A percentile compares a stretch with the other conserved stretches of the same genome.
These are phyloP conservation scores for Phellopilus nigrolimitatus DNA, from an alignment of 1,284 basidiomycete genomes.

Conservation along the genomic window DNA sequence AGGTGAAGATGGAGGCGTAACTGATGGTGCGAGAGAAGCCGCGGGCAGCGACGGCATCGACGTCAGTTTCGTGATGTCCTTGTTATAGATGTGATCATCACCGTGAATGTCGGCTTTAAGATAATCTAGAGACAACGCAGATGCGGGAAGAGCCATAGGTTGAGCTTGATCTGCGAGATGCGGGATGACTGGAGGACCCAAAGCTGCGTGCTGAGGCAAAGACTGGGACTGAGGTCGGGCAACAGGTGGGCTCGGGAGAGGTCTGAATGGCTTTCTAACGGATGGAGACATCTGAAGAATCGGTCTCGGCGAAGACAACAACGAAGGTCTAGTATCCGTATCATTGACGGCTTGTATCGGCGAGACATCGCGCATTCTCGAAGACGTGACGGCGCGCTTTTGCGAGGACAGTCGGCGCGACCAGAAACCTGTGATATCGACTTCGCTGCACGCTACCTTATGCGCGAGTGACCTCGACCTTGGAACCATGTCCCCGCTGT, in stretches of 20 bases:
- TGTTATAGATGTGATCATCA: too few relatives aligned
- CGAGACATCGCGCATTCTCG: not conserved
- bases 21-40: too few relatives aligned
- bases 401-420: slow-evolving; percentile 10
- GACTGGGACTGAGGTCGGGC: not conserved
- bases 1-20: too few relatives aligned
- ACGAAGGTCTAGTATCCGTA: not conserved
- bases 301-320: not conserved
- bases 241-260: not conserved
- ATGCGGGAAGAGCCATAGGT: too few relatives aligned
- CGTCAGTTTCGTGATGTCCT: too few relatives aligned
- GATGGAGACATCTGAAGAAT: not conserved
- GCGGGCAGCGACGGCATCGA: too few relatives aligned
- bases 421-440: slow-evolving; percentile 19
- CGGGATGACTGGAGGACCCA: too few relatives aligned
- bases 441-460: slow-evolving; percentile 9
- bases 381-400: not conserved
- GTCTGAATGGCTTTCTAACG: not conserved
- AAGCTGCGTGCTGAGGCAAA: not conserved
- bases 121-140: too few relatives aligned
- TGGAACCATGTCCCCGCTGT: not conserved
- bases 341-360: not conserved
- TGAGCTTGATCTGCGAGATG: too few relatives aligned
- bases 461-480: slow-evolving; percentile 9
- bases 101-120: too few relatives aligned